These are phyloP conservation scores for Pythium apleroticum DNA, from an alignment of 352 stramenopile species.

Conservation along the genomic window DNA sequence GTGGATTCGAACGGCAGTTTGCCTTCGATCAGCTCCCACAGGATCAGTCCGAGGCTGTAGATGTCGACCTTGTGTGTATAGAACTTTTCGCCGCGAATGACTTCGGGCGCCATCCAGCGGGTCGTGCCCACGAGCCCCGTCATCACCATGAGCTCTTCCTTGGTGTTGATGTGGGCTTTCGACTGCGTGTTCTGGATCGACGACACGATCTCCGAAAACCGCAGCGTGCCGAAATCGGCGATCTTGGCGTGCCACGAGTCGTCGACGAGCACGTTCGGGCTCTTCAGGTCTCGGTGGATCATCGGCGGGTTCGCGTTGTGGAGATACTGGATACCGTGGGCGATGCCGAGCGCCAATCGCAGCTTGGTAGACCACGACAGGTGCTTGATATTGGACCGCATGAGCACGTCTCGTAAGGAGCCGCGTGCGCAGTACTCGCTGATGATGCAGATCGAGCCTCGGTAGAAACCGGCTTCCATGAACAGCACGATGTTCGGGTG, in stretches of 20 bases:
- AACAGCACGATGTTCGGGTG: slow-evolving; percentile 89
- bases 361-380: slow-evolving; percentile 83
- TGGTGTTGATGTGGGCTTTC: slow-evolving; percentile 17
- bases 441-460: slow-evolving; percentile 92
- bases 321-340: slow-evolving; percentile 88
- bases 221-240: slow-evolving; percentile 86
- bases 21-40: slow-evolving; percentile 88
- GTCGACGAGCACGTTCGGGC: slow-evolving; percentile 87
- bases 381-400: slow-evolving; percentile 63
- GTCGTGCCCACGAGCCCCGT: slow-evolving; percentile 87
- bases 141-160: slow-evolving; percentile 56
- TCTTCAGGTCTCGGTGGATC: slow-evolving; percentile 92
- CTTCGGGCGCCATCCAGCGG: slow-evolving; percentile 88
- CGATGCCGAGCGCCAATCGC: slow-evolving; percentile 73
- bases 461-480: slow-evolving; percentile 88
- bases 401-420: slow-evolving; percentile 94
- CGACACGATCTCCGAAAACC: slow-evolving; percentile 86
- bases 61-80: slow-evolving; percentile 91
- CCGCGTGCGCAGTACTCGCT: slow-evolving; percentile 94
- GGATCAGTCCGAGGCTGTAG: slow-evolving; percentile 83
- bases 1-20: slow-evolving; percentile 80
- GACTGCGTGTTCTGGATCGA: slow-evolving; percentile 49
- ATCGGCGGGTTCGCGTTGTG: slow-evolving; percentile 88
- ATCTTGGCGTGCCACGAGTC: slow-evolving; percentile 91
- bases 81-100: slow-evolving; percentile 82